Percentiles rank a stretch among this genome's conserved stretches.
Evolutionary conservation across 2,329 filamentous ascomycete genomes (phyloP).

Genomic region (Cercospora brassicicola): DNA sequence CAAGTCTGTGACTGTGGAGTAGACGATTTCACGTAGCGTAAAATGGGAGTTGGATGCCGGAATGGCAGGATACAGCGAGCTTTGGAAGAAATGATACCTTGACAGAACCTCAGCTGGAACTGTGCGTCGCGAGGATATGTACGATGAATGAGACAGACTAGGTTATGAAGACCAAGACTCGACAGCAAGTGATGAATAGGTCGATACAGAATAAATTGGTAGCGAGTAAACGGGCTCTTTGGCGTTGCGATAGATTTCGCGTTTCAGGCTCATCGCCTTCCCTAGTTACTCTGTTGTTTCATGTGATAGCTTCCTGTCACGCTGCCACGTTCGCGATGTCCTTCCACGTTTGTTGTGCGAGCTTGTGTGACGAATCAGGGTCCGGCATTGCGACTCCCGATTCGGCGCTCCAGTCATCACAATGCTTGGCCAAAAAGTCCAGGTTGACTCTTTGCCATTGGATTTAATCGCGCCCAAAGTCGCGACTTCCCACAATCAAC

Average conservation of each 20-base stretch:
- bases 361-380: neutral
- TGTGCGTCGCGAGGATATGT: conserved; percentile 14
- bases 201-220: conserved; percentile 6
- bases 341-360: conserved; percentile 1
- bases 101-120: conserved; percentile 13
- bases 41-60: neutral
- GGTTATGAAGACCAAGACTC: neutral
- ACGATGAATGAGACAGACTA: conserved; percentile 4
- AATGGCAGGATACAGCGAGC: conserved; percentile 1
- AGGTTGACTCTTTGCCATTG: neutral
- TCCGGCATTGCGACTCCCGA: neutral
- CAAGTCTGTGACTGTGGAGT: conserved; percentile 99
- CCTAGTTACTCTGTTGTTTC: neutral
- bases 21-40: conserved; percentile 39
- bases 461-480: neutral
- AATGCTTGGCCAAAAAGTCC: conserved; percentile 6
- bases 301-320: neutral
- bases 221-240: neutral
- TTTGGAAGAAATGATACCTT: conserved; percentile 11
- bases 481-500: neutral
- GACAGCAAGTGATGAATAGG: conserved; percentile 6
- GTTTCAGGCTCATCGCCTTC: neutral
- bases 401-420: neutral
- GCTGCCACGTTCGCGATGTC: neutral
- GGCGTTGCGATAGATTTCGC: neutral